Evolutionary conservation across 345 rosid species (phyloP).

Genomic region (Limnanthes douglasii): DNA sequence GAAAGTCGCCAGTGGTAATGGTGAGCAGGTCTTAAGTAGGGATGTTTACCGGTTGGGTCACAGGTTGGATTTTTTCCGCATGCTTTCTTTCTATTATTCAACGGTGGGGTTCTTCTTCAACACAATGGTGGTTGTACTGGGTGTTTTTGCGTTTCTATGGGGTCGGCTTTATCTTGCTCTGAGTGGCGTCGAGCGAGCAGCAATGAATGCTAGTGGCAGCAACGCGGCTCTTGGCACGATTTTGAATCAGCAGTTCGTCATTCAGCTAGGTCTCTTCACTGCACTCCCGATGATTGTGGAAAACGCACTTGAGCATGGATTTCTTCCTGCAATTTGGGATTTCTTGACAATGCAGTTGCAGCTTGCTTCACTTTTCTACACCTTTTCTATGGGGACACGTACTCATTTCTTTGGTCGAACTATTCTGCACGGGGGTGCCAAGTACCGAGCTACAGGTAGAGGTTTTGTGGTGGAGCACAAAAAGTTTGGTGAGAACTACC

Average conservation of each 20-base stretch:
- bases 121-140: conserved; percentile 81
- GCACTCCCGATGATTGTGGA: conserved; percentile 98
- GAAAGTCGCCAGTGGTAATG: conserved; percentile 98
- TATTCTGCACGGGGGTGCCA: conserved; percentile 93
- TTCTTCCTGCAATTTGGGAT: conserved; percentile 88
- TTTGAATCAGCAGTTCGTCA: conserved; percentile 85
- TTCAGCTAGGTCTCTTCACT: conserved; percentile 88
- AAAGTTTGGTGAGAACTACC: conserved; percentile 75
- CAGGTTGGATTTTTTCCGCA: conserved; percentile 89
- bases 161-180: conserved; percentile 88
- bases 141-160: conserved; percentile 94
- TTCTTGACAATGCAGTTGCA: conserved; percentile 93
- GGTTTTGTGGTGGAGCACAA: conserved; percentile 97
- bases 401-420: conserved; percentile 95
- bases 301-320: conserved; percentile 88
- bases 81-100: conserved; percentile 91
- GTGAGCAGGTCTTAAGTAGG: conserved; percentile 95
- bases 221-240: conserved; percentile 73
- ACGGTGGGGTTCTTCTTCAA: conserved; percentile 91
- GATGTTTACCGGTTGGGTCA: conserved; percentile 97
- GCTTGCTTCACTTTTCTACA: conserved; percentile 88
- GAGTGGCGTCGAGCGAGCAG: conserved; percentile 79
- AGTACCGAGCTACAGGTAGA: conserved; percentile 93
- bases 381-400: conserved; percentile 96
- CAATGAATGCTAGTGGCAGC: conserved; percentile 30